Evolutionary conservation across 2,329 filamentous ascomycete genomes (phyloP).

Genomic region (Pseudogymnoascus sp.): DNA sequence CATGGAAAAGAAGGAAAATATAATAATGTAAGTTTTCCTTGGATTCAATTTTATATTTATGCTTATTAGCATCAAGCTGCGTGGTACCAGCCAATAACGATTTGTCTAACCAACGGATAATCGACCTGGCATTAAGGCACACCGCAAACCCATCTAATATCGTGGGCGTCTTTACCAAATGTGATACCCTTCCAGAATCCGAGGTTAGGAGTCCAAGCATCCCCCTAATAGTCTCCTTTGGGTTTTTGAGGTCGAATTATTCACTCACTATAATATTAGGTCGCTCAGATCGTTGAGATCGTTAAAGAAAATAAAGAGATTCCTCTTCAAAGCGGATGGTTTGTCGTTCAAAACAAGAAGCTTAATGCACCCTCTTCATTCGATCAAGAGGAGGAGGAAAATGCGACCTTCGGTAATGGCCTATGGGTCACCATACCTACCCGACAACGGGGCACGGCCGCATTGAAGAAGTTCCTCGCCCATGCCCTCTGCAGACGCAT

Average conservation of each 20-base stretch:
- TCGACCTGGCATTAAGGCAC: not conserved
- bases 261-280: not conserved
- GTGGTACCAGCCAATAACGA: not conserved
- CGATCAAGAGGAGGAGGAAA: no score
- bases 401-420: no score
- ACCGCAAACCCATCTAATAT: not conserved
- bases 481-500: no score
- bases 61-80: not conserved
- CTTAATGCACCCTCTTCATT: not conserved
- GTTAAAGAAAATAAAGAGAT: not conserved
- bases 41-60: not conserved
- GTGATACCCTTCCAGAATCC: not conserved
- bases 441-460: no score
- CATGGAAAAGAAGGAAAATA: not conserved
- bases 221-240: not conserved
- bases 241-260: not conserved
- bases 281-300: not conserved
- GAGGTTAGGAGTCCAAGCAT: not conserved
- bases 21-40: not conserved
- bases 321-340: not conserved
- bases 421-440: no score
- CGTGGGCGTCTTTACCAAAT: not conserved
- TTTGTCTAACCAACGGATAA: not conserved
- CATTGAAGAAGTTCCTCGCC: no score
- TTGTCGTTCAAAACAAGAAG: not conserved